Evolutionary conservation across 108 stramenopile genomes (phyloP), one percentile per base, ranked within the genome.

Genomic region (Cyclotella cryptica): DNA sequence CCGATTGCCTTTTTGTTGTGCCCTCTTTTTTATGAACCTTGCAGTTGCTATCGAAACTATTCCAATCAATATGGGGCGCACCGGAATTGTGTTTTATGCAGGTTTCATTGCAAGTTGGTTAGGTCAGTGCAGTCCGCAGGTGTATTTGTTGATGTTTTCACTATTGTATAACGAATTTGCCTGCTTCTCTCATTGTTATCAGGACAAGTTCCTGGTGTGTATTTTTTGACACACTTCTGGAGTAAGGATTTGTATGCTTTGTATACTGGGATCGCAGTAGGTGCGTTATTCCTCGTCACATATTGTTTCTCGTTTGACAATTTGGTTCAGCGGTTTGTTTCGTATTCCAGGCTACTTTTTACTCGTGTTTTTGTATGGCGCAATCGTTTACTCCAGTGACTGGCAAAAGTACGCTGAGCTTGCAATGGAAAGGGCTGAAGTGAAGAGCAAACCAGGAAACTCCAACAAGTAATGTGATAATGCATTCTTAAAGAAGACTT

Each of bases 11-110:
- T 90, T 96, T 51, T 70, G 82, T 19, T 40, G 86, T 22, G 73
- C 90, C 7, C 55, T 96, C 54, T 84, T 92, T 44, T 79, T 86
- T 66, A 96, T 96, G 95, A 96, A 96, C 75, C 59, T 92, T 0
- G 47, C 91, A 5, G 89, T 96, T 9, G 90, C 84, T 29, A 80
- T 93, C 44, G 95, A 96, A 62, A 76, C 80, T 21, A 90, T 96
- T 40, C 95, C 92, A 8, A 69, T 91, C 30, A 83, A 78, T 27
- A 90, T 91, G 90, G 93, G 95, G 4, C 75, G 89, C 15, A 89
- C 95, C 39, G 77, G 53, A 9, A 85, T 84, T 49, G 88, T 93
- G 0, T 91, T 96, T 62, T 90, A 84, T 74, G 70, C 79, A 66
- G 90, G 95, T 12, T 81, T 93, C 26, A 67, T 88, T 30, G 95